phyloP scores from a whole-genome alignment of 202 grass and related monocot species.

The Saccharum hybrid region DNA sequence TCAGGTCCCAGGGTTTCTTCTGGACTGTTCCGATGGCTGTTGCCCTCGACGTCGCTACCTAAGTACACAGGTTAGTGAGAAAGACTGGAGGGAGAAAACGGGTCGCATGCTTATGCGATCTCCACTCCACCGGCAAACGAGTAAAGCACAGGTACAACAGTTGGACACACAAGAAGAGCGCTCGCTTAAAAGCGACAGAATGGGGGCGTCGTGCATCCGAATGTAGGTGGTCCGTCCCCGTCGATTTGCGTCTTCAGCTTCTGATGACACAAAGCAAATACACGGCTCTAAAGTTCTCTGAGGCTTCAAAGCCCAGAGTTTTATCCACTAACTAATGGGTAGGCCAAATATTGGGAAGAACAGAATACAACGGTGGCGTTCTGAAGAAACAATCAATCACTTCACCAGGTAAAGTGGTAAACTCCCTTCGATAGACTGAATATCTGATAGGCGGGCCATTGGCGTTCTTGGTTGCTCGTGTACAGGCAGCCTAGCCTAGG shows the following conservation, averaged over 20 bases:
- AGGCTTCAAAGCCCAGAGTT: conserved; percentile 21
- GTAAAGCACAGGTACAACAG: conserved; percentile 11
- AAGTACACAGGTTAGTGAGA: conserved; percentile 8
- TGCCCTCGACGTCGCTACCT: conserved; percentile 1
- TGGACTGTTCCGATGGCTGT: conserved; percentile 35
- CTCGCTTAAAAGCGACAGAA: conserved; percentile 16
- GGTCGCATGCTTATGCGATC: conserved; percentile 22
- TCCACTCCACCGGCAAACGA: conserved; percentile 7
- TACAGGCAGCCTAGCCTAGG: not conserved
- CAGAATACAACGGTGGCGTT: not conserved
- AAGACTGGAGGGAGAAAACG: conserved; percentile 30
- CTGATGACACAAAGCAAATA: conserved; percentile 8
- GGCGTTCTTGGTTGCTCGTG: not conserved
- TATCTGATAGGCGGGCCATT: not conserved
- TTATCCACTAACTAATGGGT: conserved; percentile 26
- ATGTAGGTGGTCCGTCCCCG: conserved; percentile 41
- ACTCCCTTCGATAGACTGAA: not conserved
- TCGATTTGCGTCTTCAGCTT: conserved; percentile 32
- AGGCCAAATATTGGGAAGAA: not conserved
- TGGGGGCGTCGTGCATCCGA: not conserved
- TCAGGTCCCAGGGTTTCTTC: conserved; percentile 11
- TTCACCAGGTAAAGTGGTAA: not conserved
- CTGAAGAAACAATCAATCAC: not conserved
- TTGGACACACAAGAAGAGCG: not conserved
- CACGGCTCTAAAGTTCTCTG: not conserved